These are phyloP conservation scores for Asparagopsis taxiformis DNA, from an alignment of 31 red algal species.

Conservation along the genomic window DNA sequence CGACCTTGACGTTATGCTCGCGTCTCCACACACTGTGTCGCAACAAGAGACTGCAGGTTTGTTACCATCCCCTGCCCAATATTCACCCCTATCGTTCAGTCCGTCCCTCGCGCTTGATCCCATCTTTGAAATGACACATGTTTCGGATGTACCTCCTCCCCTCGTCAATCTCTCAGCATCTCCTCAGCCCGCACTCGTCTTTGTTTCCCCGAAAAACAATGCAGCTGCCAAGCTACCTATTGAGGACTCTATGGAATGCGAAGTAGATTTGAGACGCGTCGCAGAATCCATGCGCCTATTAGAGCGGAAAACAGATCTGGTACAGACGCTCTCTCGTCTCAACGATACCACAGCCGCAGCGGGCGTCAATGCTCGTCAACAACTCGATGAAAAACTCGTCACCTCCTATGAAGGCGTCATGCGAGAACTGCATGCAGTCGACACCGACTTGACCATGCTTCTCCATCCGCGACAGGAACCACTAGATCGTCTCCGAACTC, in stretches of 20 bases:
- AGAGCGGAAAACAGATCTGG: slow-evolving; percentile 32
- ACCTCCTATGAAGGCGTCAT: too few relatives aligned
- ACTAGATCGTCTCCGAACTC: too few relatives aligned
- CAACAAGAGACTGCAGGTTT: too few relatives aligned
- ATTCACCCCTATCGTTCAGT: slow-evolving; percentile 9
- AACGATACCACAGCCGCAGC: slow-evolving; percentile 21
- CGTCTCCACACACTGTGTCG: neutral
- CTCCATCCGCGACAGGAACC: too few relatives aligned
- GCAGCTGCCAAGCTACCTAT: slow-evolving; percentile 2
- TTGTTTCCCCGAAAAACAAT: slow-evolving; percentile 13
- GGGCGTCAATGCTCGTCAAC: neutral
- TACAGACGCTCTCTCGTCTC: slow-evolving; percentile 12
- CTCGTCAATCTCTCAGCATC: slow-evolving; percentile 20
- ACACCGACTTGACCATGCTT: too few relatives aligned
- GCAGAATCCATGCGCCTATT: slow-evolving; percentile 39
- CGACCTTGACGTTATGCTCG: slow-evolving; percentile 56
- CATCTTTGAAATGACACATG: slow-evolving; percentile 12
- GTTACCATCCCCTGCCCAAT: too few relatives aligned
- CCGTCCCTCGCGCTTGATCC: slow-evolving; percentile 14
- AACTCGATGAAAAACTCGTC: too few relatives aligned
- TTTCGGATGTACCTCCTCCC: slow-evolving; percentile 17
- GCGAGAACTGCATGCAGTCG: too few relatives aligned
- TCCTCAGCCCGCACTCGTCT: slow-evolving; percentile 17
- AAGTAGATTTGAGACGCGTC: slow-evolving; percentile 33
- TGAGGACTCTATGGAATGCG: slow-evolving; percentile 16